These are phyloP conservation scores for Colletotrichum spaethianum DNA, from an alignment of 2,329 filamentous ascomycete species.

Conservation along the genomic window DNA sequence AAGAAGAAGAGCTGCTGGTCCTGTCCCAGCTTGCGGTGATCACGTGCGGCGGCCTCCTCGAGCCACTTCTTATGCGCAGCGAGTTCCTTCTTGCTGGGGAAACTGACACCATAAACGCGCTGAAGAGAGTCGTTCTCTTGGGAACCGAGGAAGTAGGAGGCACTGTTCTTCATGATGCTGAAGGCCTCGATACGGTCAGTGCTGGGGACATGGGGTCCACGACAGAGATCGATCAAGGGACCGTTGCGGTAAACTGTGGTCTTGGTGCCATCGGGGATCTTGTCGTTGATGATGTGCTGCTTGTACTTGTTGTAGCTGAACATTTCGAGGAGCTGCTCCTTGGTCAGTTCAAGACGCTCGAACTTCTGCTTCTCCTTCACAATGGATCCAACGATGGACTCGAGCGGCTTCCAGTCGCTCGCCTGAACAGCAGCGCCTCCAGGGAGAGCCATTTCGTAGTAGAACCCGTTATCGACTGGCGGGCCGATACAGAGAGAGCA, in stretches of 20 bases:
- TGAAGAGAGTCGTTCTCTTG: conserved; percentile 95
- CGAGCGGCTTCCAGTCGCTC: conserved; percentile 87
- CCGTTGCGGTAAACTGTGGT: conserved; percentile 97
- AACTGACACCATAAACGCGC: conserved; percentile 96
- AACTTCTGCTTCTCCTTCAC: conserved; percentile 98
- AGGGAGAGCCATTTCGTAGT: conserved; percentile 81
- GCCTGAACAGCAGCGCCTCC: conserved; percentile 79
- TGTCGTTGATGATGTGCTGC: conserved; percentile 95
- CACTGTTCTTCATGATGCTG: conserved; percentile 76
- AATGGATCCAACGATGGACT: conserved; percentile 83
- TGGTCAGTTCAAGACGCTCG: conserved; percentile 88
- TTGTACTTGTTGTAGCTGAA: conserved; percentile 99
- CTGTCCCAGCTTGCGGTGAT: conserved; percentile 92
- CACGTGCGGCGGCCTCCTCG: conserved; percentile 97
- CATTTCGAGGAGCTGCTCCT: conserved; percentile 88
- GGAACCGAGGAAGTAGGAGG: conserved; percentile 94
- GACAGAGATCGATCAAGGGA: conserved; percentile 93
- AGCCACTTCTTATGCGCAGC: conserved; percentile 94
- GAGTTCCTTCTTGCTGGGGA: conserved; percentile 95
- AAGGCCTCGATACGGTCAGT: conserved; percentile 93
- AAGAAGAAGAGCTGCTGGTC: conserved; percentile 99
- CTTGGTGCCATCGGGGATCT: conserved; percentile 88
- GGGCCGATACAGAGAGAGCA: conserved; percentile 96
- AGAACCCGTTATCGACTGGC: conserved; percentile 92
- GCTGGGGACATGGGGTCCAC: conserved; percentile 90